Evolutionary conservation across 2,329 filamentous ascomycete species (phyloP).

Genomic region (Alternaria brassicicola): DNA sequence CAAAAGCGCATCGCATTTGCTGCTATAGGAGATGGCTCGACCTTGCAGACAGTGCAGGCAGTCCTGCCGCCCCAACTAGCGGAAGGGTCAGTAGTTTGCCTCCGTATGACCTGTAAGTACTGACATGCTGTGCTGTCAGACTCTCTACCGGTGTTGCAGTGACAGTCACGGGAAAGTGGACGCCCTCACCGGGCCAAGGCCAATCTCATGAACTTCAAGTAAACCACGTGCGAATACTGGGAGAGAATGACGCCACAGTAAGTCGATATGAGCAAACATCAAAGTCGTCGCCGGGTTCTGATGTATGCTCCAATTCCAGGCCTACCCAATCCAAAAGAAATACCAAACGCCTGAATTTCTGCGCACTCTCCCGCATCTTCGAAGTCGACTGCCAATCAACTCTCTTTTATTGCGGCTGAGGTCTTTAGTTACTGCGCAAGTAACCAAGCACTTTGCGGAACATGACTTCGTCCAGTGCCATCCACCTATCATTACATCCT

Average conservation of each 20-base stretch:
- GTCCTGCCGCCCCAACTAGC: conserved; percentile 75
- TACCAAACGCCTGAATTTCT: conserved; percentile 90
- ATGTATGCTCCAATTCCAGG: conserved; percentile 57
- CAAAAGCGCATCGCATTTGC: conserved; percentile 87
- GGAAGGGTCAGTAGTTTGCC: conserved; percentile 65
- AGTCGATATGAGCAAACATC: conserved; percentile 41
- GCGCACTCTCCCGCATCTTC: conserved; percentile 84
- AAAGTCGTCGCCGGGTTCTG: conserved; percentile 17
- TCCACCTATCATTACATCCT: conserved; percentile 92
- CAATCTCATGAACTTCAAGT: conserved; percentile 85
- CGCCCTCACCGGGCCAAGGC: conserved; percentile 68
- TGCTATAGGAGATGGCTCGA: conserved; percentile 85
- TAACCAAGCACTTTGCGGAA: conserved; percentile 76
- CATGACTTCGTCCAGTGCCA: conserved; percentile 82
- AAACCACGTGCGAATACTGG: conserved; percentile 70
- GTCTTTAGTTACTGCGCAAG: conserved; percentile 75
- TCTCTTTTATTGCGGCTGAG: conserved; percentile 80
- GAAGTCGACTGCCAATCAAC: conserved; percentile 80
- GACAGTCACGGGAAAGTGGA: conserved; percentile 78
- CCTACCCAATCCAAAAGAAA: conserved; percentile 94
- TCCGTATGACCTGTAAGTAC: conserved; percentile 8
- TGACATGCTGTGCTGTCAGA: conserved; percentile 55
- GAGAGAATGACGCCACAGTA: conserved; percentile 79
- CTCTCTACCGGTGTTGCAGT: conserved; percentile 83
- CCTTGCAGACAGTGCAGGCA: conserved; percentile 77